These are phyloP conservation scores for Castanea crenata DNA, from an alignment of 306 rosid genomes.

Conservation along the genomic window DNA sequence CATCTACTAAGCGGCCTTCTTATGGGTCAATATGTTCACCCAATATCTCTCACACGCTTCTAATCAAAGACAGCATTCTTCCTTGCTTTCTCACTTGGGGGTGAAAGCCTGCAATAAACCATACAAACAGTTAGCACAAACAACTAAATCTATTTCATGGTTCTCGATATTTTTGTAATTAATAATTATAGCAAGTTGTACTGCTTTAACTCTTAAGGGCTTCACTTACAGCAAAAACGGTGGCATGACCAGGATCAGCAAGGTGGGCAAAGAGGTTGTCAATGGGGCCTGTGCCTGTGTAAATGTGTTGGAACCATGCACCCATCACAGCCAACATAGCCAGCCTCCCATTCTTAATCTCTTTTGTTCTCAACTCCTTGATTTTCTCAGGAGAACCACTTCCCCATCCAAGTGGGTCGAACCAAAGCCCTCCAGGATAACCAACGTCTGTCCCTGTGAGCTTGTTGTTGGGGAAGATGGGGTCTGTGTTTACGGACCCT, in stretches of 20 bases:
- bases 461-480: conserved; percentile 81
- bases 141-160: background rate
- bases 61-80: conserved; percentile 9
- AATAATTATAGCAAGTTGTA: background rate
- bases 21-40: background rate
- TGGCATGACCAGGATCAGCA: conserved; percentile 83
- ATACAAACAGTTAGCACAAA: conserved; percentile 14
- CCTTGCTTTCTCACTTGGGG: conserved; percentile 46
- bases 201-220: background rate
- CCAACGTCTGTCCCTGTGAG: conserved; percentile 77
- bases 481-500: conserved; percentile 66
- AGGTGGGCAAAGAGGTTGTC: conserved; percentile 84
- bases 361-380: conserved; percentile 74
- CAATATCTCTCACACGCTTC: conserved; percentile 23
- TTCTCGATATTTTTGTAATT: background rate
- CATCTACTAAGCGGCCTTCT: background rate
- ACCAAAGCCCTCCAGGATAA: conserved; percentile 74
- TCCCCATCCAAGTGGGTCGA: conserved; percentile 77
- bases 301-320: conserved; percentile 80
- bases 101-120: conserved; percentile 61
- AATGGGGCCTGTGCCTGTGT: conserved; percentile 74
- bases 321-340: conserved; percentile 86
- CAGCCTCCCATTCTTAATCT: conserved; percentile 69
- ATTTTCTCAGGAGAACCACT: conserved; percentile 68
- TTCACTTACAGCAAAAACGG: conserved; percentile 54